Percentiles rank a stretch among this genome's conserved stretches.
phyloP scores from a whole-genome alignment of 345 rosid species.

The Brassica napus region DNA sequence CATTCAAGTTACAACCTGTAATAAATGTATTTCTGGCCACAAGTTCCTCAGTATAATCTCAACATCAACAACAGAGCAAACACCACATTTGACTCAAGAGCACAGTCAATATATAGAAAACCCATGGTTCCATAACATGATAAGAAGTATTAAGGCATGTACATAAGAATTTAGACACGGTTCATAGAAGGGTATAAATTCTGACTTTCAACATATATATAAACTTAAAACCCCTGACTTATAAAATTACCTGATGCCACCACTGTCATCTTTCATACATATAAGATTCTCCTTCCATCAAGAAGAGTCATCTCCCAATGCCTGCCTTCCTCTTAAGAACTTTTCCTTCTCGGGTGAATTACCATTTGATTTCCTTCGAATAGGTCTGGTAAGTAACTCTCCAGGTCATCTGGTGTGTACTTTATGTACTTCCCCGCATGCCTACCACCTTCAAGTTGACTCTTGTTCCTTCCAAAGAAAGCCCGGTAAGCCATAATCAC shows the following conservation, averaged over 20 bases:
- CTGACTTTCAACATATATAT: constrained; percentile 29
- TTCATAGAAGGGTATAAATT: constrained; percentile 36
- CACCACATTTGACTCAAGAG: constrained; percentile 23
- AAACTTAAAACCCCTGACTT: constrained; percentile 34
- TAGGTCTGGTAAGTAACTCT: constrained; percentile 69
- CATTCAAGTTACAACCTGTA: background rate
- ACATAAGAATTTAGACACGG: constrained; percentile 53
- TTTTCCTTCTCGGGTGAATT: constrained; percentile 78
- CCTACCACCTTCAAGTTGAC: constrained; percentile 81
- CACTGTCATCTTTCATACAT: constrained; percentile 26
- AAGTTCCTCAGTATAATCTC: constrained; percentile 11
- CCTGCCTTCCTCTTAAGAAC: constrained; percentile 39
- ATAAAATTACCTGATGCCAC: constrained; percentile 36
- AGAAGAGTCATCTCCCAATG: background rate
- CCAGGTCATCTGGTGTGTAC: constrained; percentile 90
- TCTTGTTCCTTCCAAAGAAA: constrained; percentile 78
- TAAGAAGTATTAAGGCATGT: constrained; percentile 47
- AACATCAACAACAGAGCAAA: constrained; percentile 25
- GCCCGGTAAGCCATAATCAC: constrained; percentile 91
- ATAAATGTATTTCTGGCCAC: background rate
- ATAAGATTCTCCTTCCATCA: constrained; percentile 12
- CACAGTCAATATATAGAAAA: constrained; percentile 26
- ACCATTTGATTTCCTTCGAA: constrained; percentile 86
- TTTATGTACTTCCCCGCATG: constrained; percentile 90
- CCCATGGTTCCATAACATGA: constrained; percentile 28